Evolutionary conservation across 2,329 filamentous ascomycete species (phyloP).

Genomic region (Thelonectria blattea): DNA sequence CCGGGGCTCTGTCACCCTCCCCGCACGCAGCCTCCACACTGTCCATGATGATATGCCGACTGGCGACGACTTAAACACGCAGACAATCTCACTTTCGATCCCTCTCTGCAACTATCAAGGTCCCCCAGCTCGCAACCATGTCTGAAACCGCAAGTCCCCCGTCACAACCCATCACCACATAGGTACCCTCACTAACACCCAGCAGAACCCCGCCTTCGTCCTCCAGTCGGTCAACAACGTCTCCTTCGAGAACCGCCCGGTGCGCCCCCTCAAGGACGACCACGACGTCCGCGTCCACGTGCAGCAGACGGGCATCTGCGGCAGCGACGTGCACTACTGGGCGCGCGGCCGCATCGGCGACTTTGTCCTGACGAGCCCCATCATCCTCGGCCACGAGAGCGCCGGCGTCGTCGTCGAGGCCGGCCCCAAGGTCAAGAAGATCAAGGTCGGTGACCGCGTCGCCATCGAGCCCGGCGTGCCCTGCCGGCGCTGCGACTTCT

Average conservation of each 20-base stretch:
- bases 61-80: slow-evolving; percentile 3
- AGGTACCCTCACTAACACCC: not conserved
- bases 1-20: slow-evolving; percentile 23
- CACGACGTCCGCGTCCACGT: slow-evolving; percentile 53
- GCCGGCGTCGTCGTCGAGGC: slow-evolving; percentile 13
- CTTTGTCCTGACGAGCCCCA: slow-evolving; percentile 14
- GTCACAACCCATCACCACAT: not conserved
- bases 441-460: slow-evolving; percentile 39
- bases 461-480: slow-evolving; percentile 55
- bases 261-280: slow-evolving; percentile 47
- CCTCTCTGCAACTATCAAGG: slow-evolving; percentile 10
- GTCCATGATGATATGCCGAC: too few relatives aligned
- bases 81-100: not conserved
- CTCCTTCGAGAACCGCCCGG: slow-evolving; percentile 50
- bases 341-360: slow-evolving; percentile 52
- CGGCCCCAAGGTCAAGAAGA: slow-evolving; percentile 13
- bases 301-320: slow-evolving; percentile 55
- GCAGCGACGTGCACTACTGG: slow-evolving; percentile 55
- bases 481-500: slow-evolving; percentile 50
- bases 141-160: slow-evolving; percentile 21
- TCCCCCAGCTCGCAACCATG: slow-evolving; percentile 14
- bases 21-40: not conserved
- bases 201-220: slow-evolving; percentile 55
- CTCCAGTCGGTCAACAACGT: slow-evolving; percentile 52
- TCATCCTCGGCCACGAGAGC: slow-evolving; percentile 17